Conservation (phyloP, 805 yeast genomes). For the Metschnikowia reukaufii region DNA sequence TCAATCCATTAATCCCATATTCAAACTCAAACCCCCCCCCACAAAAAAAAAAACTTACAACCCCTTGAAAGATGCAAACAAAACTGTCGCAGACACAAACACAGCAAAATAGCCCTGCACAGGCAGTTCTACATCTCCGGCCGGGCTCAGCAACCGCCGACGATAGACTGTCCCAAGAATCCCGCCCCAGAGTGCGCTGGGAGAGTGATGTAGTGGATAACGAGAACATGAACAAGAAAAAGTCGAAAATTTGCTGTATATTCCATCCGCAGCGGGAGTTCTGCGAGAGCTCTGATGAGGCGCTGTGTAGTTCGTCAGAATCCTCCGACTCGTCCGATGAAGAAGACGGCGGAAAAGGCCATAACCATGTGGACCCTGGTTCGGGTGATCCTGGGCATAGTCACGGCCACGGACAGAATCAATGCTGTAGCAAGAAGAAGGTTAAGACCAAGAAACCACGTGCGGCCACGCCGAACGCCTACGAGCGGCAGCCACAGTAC, state of each 20-base stretch:
- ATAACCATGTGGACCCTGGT: neutral
- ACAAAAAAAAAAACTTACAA: too few relatives aligned
- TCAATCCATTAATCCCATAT: too few relatives aligned
- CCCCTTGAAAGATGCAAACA: slow-evolving; percentile 4
- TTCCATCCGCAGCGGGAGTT: slow-evolving; percentile 72
- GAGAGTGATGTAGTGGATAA: slow-evolving; percentile 84
- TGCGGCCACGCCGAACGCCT: slow-evolving; percentile 67
- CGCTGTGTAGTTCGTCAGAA: slow-evolving; percentile 23
- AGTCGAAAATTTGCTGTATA: slow-evolving; percentile 87
- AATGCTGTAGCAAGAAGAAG: slow-evolving; percentile 22
- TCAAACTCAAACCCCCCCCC: too few relatives aligned
- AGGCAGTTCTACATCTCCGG: slow-evolving; percentile 21
- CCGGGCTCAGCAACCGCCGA: slow-evolving; percentile 5
- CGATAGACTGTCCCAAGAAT: neutral
- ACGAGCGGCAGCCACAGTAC: slow-evolving; percentile 76
- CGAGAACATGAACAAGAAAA: slow-evolving; percentile 84
- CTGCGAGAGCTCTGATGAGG: slow-evolving; percentile 42
- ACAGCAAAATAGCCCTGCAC: slow-evolving; percentile 1
- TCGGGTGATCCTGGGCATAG: neutral
- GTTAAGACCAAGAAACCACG: slow-evolving; percentile 10
- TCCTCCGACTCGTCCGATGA: slow-evolving; percentile 19
- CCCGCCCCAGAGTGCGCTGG: slow-evolving; percentile 68
- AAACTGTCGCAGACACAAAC: slow-evolving; percentile 7
- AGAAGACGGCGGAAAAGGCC: neutral
- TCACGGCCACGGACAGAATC: slow-evolving; percentile 23